A percentile compares a stretch with the other conserved stretches of the same genome.
phyloP scores from a whole-genome alignment of 2,329 filamentous ascomycete genomes.

The Phyllosticta ampelicida region DNA sequence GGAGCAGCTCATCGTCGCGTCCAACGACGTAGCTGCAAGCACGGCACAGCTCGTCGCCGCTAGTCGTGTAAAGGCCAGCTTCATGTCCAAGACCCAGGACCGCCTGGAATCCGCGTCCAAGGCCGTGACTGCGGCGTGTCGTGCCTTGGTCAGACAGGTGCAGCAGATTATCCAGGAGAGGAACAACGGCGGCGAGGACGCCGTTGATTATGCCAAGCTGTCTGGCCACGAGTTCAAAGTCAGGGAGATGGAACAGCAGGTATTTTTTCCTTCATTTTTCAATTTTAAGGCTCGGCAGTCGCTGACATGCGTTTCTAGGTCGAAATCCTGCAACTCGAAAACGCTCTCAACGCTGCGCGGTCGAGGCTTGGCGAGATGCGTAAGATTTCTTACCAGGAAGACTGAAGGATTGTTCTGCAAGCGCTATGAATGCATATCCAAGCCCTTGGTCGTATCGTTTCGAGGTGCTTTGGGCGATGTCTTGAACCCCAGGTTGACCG shows the following conservation, averaged over 20 bases:
- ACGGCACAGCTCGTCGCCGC: conserved; percentile 95
- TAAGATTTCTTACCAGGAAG: conserved; percentile 88
- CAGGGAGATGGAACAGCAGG: conserved; percentile 98
- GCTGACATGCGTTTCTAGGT: conserved; percentile 46
- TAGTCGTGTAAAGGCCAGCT: conserved; percentile 89
- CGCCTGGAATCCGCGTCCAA: conserved; percentile 82
- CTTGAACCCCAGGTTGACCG: too few relatives aligned
- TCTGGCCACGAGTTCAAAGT: conserved; percentile 97
- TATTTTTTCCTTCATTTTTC: conserved; percentile 42
- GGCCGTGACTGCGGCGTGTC: conserved; percentile 81
- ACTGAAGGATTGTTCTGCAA: conserved; percentile 26
- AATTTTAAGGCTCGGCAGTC: not conserved
- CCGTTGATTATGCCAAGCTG: conserved; percentile 77
- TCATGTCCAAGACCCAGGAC: conserved; percentile 97
- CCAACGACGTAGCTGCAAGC: conserved; percentile 90
- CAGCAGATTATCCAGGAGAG: conserved; percentile 88
- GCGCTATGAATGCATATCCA: too few relatives aligned
- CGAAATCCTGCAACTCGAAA: conserved; percentile 93
- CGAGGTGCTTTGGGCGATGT: too few relatives aligned
- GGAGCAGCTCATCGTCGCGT: conserved; percentile 95
- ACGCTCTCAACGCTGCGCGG: conserved; percentile 66
- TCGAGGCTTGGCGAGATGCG: conserved; percentile 91
- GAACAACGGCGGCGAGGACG: conserved; percentile 64
- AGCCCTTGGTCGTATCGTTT: too few relatives aligned
- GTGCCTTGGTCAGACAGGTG: conserved; percentile 80